phyloP scores from a whole-genome alignment of 169 alveolate genomes.

The Plasmodium reichenowi region DNA sequence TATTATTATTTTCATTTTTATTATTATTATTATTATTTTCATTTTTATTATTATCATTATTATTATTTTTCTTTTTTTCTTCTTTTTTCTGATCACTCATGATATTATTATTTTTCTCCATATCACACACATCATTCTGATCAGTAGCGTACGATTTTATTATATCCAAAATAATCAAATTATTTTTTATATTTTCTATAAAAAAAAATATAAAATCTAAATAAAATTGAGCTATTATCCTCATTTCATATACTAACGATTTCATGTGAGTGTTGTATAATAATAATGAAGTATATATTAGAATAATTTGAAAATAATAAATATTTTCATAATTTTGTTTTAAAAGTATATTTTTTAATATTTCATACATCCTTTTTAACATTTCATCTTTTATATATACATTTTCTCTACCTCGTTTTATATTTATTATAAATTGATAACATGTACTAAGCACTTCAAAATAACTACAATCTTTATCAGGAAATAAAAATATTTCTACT shows the following conservation, averaged over 20 bases:
- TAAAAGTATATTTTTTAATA: constrained; percentile 17
- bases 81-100: too few species aligned
- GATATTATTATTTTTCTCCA: too few species aligned
- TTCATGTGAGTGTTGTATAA: constrained; percentile 38
- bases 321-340: not conserved
- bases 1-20: too few species aligned
- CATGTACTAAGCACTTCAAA: constrained; percentile 58
- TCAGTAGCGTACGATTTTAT: constrained; percentile 42
- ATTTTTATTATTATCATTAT: not conserved
- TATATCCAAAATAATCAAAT: constrained; percentile 69
- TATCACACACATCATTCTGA: not conserved
- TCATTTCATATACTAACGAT: constrained; percentile 54
- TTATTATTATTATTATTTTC: not conserved
- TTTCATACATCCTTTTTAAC: constrained; percentile 20
- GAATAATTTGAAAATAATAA: constrained; percentile 25
- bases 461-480: constrained; percentile 34
- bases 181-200: constrained; percentile 75
- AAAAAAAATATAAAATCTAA: constrained; percentile 66
- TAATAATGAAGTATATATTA: constrained; percentile 37
- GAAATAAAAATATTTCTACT: constrained; percentile 60
- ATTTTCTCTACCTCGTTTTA: constrained; percentile 18
- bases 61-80: too few species aligned
- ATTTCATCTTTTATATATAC: constrained; percentile 5
- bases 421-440: constrained; percentile 42
- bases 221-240: constrained; percentile 68